These are phyloP conservation scores for Bryoerythrophyllum caledonicum DNA, from an alignment of 225 moss, liverwort and hornwort genomes.

Conservation along the genomic window DNA sequence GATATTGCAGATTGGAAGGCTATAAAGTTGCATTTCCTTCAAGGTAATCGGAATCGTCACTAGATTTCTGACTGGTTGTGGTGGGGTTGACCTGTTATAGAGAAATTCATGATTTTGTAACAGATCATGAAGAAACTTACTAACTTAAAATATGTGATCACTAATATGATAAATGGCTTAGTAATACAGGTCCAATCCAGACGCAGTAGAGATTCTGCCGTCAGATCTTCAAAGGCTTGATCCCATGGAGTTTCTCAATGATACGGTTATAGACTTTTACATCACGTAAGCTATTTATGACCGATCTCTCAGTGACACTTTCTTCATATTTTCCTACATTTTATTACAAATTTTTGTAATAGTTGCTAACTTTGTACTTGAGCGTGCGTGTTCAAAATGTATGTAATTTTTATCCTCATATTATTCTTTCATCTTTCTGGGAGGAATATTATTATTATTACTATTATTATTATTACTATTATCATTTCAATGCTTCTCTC, in stretches of 20 bases:
- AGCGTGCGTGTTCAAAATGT: neutral
- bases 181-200: conserved; percentile 71
- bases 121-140: neutral
- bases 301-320: neutral
- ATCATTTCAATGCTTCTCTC: neutral
- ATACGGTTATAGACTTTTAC: conserved; percentile 95
- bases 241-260: conserved; percentile 93
- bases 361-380: conserved; percentile 14
- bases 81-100: neutral
- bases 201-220: conserved; percentile 78
- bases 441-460: neutral
- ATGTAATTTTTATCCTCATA: neutral
- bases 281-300: conserved; percentile 66
- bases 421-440: neutral
- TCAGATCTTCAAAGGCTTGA: conserved; percentile 66
- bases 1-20: conserved; percentile 54
- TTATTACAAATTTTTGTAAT: neutral
- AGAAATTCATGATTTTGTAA: conserved; percentile 20
- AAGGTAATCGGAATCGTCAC: conserved; percentile 43
- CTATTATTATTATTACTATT: neutral
- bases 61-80: neutral
- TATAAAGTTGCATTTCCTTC: conserved; percentile 82
- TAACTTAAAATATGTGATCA: neutral
- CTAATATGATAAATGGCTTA: conserved; percentile 22
- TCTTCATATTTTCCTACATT: conserved; percentile 2